A percentile compares a stretch with the other conserved stretches of the same genome.
These are phyloP conservation scores for Phytophthora pini DNA, from an alignment of 352 stramenopile genomes.

Conservation along the genomic window DNA sequence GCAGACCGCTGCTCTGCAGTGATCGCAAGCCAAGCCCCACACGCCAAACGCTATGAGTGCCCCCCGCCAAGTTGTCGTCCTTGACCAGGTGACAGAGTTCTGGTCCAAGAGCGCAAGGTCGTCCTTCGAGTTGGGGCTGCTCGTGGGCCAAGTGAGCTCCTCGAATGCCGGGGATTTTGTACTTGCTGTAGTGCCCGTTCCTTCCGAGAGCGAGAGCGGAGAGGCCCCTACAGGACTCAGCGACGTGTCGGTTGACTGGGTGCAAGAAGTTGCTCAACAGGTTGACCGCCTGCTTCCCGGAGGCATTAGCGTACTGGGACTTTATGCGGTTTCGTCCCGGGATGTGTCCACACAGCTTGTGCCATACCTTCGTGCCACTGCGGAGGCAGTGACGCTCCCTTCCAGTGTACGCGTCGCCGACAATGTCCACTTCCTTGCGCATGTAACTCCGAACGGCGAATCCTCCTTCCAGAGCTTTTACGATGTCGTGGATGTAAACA, in stretches of 20 bases:
- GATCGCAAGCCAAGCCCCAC: neutral
- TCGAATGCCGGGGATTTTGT: conserved; percentile 46
- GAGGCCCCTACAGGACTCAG: conserved; percentile 42
- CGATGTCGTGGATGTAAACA: conserved; percentile 50
- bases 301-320: conserved; percentile 54
- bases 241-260: conserved; percentile 72
- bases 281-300: conserved; percentile 73
- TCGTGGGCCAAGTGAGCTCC: conserved; percentile 61
- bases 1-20: neutral
- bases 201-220: conserved; percentile 48
- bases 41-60: conserved; percentile 29
- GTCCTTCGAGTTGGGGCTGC: conserved; percentile 63
- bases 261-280: conserved; percentile 69
- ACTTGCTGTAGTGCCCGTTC: conserved; percentile 56
- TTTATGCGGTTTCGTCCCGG: conserved; percentile 62
- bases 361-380: conserved; percentile 63
- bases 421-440: conserved; percentile 52
- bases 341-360: conserved; percentile 43
- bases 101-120: conserved; percentile 22
- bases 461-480: conserved; percentile 31
- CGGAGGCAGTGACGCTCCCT: conserved; percentile 37
- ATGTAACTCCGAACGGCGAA: conserved; percentile 36
- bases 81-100: conserved; percentile 32
- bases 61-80: conserved; percentile 39
- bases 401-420: conserved; percentile 17